Evolutionary conservation across 179 eudicot genomes (phyloP), one percentile per base, ranked within the genome.

Genomic region (Beta lomatogona): DNA sequence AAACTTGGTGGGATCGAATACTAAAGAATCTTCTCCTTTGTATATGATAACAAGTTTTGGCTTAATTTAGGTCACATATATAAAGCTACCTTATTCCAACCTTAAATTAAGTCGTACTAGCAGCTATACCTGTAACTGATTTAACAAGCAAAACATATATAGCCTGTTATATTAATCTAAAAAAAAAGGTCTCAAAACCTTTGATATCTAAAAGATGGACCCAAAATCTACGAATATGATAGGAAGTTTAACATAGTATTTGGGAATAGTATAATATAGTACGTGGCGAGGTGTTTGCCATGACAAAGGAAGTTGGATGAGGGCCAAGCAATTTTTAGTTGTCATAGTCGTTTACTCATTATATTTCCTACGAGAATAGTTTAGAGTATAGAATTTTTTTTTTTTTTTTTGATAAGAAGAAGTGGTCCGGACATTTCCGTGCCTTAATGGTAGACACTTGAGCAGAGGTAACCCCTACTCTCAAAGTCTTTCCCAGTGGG

Each of bases 1-100:
- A 61, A 61, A 61, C 28, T 22, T 61, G 21, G 31, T 21, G 14
- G 25, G 19, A 16, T 58, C 22, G 19, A 60, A n/a, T 7, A 60
- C 65, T 31, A 31, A 36, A 67, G 71, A 67, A 67, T 36, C 8
- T 31, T 65, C 36, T 22, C 11, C 13, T 10, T 64, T 36, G 2
- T 25, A 18, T 65, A 12, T 65, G 44, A 65, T 12, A 65, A 65
- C 25, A 67, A 36, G 19, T 13, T 36, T 13, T 66, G 70, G 70
- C 70, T 28, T 11, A 14, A 25, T 67, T 31, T 67, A 66, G 46
- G 19, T 31, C 71, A 66, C 48, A 66, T 3, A 66, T 31, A 66
- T 66, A 31, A 66, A 66, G 71, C 8, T 31, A 66, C 71, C 71
- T 28, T 66, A 66, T 66, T 36, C n/a, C 31, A 66, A 46, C 71